Conservation (phyloP, 1,284 basidiomycete genomes). For the Irpex sp. region DNA sequence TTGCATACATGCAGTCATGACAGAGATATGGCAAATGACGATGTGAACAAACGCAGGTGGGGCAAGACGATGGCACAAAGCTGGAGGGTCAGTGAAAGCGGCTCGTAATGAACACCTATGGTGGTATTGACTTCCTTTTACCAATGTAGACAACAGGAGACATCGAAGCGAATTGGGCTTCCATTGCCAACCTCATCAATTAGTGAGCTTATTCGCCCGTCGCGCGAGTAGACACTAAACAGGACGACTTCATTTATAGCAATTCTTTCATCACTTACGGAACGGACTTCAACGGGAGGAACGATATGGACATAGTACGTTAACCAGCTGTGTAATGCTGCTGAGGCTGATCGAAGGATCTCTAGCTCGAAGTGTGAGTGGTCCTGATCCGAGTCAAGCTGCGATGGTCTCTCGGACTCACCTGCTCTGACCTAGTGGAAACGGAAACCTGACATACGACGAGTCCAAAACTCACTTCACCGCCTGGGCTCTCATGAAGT, state of each 20-base stretch:
- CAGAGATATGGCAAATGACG: neutral
- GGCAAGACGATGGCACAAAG: neutral
- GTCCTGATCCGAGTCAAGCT: too few species aligned
- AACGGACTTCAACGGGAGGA: neutral
- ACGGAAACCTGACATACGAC: constrained; percentile 50
- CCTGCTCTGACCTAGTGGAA: constrained; percentile 30
- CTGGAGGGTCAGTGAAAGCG: neutral
- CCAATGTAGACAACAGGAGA: constrained; percentile 20
- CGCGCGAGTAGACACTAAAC: too few species aligned
- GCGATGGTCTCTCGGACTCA: too few species aligned
- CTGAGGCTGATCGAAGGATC: neutral
- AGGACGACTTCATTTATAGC: too few species aligned
- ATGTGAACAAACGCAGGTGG: neutral
- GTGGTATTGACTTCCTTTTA: neutral
- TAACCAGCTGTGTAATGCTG: too few species aligned
- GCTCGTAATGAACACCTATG: neutral
- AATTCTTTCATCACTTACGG: constrained; percentile 16
- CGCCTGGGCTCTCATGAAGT: constrained; percentile 61
- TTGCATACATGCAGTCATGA: neutral
- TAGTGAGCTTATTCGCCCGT: constrained; percentile 21
- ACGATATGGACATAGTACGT: neutral
- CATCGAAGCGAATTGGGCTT: constrained; percentile 31
- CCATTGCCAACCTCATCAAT: constrained; percentile 38
- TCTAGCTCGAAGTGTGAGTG: neutral
- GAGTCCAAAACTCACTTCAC: constrained; percentile 61